phyloP scores from a whole-genome alignment of 305 asterid genomes.

The Fraxinus greggii region DNA sequence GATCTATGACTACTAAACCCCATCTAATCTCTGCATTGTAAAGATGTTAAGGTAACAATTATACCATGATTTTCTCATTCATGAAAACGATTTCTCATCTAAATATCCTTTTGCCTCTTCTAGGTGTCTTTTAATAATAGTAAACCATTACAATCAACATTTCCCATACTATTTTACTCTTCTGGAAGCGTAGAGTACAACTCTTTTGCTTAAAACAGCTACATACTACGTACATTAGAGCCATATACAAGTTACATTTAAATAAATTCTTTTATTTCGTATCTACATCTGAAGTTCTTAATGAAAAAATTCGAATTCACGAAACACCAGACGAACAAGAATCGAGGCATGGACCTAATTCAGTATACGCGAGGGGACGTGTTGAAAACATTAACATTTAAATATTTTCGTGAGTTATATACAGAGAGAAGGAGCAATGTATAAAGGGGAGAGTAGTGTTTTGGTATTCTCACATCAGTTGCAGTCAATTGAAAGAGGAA shows the following conservation, averaged over 20 bases:
- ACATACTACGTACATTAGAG: conserved; percentile 5
- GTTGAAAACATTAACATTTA: neutral
- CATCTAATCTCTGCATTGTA: conserved; percentile 22
- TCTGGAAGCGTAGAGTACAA: conserved; percentile 20
- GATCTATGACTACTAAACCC: conserved; percentile 11
- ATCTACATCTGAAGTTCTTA: neutral
- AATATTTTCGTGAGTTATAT: neutral
- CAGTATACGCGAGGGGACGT: neutral
- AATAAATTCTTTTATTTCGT: neutral
- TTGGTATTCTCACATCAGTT: conserved; percentile 29
- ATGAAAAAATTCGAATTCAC: neutral
- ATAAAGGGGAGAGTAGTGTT: conserved; percentile 31
- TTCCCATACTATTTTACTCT: conserved; percentile 14
- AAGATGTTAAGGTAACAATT: conserved; percentile 25
- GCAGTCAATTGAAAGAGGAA: conserved; percentile 25
- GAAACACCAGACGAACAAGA: neutral
- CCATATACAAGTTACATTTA: neutral
- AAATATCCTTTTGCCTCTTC: conserved; percentile 12
- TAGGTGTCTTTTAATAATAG: neutral
- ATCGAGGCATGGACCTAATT: neutral
- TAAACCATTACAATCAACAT: neutral
- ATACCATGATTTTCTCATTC: conserved; percentile 12
- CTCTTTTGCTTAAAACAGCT: neutral
- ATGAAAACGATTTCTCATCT: conserved; percentile 45
- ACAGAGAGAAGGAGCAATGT: conserved; percentile 10